phyloP scores from a whole-genome alignment of 2,329 filamentous ascomycete genomes.

The Teratosphaeria viscida region DNA sequence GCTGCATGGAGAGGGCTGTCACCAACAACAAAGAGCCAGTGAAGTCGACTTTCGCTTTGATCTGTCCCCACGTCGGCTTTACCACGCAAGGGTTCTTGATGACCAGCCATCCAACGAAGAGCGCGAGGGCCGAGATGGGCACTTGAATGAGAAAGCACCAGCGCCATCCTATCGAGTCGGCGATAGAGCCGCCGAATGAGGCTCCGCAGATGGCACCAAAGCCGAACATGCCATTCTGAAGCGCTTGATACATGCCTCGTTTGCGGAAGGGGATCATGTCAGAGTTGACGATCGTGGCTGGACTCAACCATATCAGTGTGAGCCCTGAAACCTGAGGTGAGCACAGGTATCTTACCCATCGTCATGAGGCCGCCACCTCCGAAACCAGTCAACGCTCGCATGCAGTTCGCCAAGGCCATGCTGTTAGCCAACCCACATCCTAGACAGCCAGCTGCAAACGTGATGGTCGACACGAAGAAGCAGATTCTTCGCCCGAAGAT shows the following conservation, averaged over 20 bases:
- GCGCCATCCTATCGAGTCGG: slow-evolving; percentile 36
- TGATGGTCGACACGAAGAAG: slow-evolving; percentile 17
- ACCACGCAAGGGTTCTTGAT: slow-evolving; percentile 36
- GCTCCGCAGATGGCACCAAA: slow-evolving; percentile 51
- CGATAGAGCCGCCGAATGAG: slow-evolving; percentile 34
- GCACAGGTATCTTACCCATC: slow-evolving; percentile 12
- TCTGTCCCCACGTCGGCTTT: slow-evolving; percentile 21
- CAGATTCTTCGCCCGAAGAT: slow-evolving; percentile 32
- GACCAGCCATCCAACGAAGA: slow-evolving; percentile 44
- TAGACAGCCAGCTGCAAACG: slow-evolving; percentile 22
- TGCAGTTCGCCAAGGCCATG: slow-evolving; percentile 18
- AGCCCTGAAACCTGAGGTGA: slow-evolving; percentile 1
- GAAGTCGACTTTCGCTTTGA: slow-evolving; percentile 50
- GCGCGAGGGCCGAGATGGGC: slow-evolving; percentile 46
- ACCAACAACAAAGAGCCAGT: slow-evolving; percentile 48
- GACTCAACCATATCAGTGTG: background rate
- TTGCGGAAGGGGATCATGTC: slow-evolving; percentile 51
- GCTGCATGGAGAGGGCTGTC: slow-evolving; percentile 46
- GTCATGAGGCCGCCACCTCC: slow-evolving; percentile 25
- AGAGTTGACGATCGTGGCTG: slow-evolving; percentile 39
- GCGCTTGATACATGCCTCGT: slow-evolving; percentile 49
- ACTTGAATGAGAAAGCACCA: slow-evolving; percentile 52
- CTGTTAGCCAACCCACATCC: slow-evolving; percentile 21
- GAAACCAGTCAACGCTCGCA: slow-evolving; percentile 22
- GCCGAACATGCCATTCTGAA: slow-evolving; percentile 52